Conservation (phyloP, 148 eudicot genomes). For the Dysphania ambrosioides region DNA sequence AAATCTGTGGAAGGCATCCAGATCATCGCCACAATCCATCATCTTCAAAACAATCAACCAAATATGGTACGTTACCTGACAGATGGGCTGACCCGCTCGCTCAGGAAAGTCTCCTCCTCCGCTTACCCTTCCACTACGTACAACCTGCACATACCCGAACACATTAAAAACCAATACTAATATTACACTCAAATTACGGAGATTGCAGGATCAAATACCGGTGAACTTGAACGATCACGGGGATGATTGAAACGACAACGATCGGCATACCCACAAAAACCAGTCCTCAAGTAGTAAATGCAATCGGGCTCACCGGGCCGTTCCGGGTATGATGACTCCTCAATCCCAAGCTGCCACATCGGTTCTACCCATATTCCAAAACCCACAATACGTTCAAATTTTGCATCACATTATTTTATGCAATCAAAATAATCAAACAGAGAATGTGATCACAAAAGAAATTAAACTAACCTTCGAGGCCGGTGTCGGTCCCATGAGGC, state of each 20-base stretch:
- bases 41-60: too few species aligned
- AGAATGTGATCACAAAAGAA: constrained; percentile 8
- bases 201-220: constrained; percentile 32
- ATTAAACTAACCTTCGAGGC: constrained; percentile 38
- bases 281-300: constrained; percentile 63
- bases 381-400: constrained; percentile 20
- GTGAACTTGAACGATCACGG: constrained; percentile 41
- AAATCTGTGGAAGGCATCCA: too few species aligned
- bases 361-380: constrained; percentile 53
- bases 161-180: neutral
- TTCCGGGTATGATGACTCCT: constrained; percentile 57
- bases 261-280: constrained; percentile 74
- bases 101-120: constrained; percentile 78
- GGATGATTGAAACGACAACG: constrained; percentile 98
- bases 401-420: neutral
- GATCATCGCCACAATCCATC: neutral
- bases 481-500: constrained; percentile 37
- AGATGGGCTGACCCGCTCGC: constrained; percentile 78
- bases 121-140: constrained; percentile 43
- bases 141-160: constrained; percentile 35
- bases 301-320: constrained; percentile 82
- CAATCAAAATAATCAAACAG: constrained; percentile 4
- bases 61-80: constrained; percentile 81
- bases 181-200: neutral
- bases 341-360: constrained; percentile 68